A percentile compares a stretch with the other conserved stretches of the same genome.
phyloP scores from a whole-genome alignment of 169 alveolate species.

The Plasmodium vivax region DNA sequence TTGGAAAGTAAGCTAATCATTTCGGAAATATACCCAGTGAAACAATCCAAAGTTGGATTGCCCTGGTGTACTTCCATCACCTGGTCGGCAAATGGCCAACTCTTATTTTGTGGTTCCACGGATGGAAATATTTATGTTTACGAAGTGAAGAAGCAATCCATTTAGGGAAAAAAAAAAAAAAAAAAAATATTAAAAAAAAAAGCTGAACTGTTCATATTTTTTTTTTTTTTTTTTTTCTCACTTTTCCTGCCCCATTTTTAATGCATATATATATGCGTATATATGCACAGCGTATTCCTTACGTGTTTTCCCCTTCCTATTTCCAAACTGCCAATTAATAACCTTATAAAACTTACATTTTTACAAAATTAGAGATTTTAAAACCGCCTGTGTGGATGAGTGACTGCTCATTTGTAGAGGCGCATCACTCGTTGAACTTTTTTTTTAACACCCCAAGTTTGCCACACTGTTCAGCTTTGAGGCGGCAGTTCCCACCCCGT shows the following conservation, averaged over 20 bases:
- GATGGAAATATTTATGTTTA: conserved; percentile 93
- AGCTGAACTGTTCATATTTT: conserved; percentile 5
- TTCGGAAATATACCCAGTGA: conserved; percentile 92
- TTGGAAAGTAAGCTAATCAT: conserved; percentile 94
- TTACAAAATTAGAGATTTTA: background rate
- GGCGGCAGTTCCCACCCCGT: background rate
- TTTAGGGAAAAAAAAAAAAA: conserved; percentile 12
- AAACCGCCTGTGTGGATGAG: background rate
- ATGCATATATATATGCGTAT: conserved; percentile 1
- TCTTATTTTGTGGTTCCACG: conserved; percentile 94
- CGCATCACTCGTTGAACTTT: too few species aligned
- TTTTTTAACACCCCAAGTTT: background rate
- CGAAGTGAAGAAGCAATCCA: conserved; percentile 80
- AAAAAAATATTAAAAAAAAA: background rate
- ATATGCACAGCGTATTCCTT: conserved; percentile 1
- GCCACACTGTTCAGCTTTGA: background rate
- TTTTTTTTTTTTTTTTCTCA: conserved; percentile 18
- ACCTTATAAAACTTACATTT: background rate
- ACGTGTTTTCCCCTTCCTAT: background rate
- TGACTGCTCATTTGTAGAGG: background rate
- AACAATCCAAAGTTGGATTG: conserved; percentile 91
- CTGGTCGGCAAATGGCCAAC: conserved; percentile 95
- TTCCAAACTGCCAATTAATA: background rate
- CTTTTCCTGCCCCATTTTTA: background rate
- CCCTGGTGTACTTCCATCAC: conserved; percentile 95